These are phyloP conservation scores for Creolimax fragrantissima DNA, from an alignment of 78 protist genomes.

Conservation along the genomic window DNA sequence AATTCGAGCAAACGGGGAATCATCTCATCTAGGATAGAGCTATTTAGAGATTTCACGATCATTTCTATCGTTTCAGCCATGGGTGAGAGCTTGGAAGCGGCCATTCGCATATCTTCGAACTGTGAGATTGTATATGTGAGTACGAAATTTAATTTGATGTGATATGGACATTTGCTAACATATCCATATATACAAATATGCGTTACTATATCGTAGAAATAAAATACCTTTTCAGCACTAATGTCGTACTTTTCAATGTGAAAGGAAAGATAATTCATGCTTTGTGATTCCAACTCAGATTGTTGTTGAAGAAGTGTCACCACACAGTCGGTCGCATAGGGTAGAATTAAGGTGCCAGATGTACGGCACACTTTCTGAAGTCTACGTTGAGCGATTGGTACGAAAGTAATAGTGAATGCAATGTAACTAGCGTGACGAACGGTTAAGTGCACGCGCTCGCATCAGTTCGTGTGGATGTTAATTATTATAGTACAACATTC, in stretches of 20 bases:
- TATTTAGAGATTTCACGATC: background rate
- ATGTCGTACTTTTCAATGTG: constrained; percentile 19
- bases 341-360: background rate
- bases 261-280: constrained; percentile 2
- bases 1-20: background rate
- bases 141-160: too few species aligned
- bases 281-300: background rate
- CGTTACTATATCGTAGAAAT: background rate
- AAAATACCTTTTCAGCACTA: background rate
- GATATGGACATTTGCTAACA: background rate
- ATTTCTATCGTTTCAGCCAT: constrained; percentile 14
- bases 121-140: background rate
- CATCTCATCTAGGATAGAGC: background rate
- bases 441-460: too few species aligned
- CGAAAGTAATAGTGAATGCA: background rate
- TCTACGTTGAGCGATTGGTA: background rate
- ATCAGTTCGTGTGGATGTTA: too few species aligned
- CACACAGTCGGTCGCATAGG: background rate
- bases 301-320: background rate
- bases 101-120: constrained; percentile 13
- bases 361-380: background rate
- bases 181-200: background rate
- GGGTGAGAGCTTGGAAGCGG: constrained; percentile 25
- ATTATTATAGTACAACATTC: too few species aligned
- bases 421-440: too few species aligned